Base-by-base conservation (phyloP, 495 filamentous ascomycete species). In the Aspergillus carlsbadensis region DNA sequence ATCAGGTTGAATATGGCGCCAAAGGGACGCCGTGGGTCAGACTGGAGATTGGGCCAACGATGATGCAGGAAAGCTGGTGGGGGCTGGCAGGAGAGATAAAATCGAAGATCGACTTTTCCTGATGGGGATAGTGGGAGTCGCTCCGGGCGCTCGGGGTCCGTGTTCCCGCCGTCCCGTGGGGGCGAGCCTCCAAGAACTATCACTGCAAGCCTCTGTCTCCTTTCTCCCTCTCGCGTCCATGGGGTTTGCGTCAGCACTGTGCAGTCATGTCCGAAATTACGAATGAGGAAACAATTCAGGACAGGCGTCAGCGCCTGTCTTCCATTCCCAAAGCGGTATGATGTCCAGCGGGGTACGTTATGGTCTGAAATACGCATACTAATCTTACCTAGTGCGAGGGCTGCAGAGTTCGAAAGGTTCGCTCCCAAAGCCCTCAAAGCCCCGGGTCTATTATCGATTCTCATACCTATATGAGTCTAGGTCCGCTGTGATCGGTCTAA, bases 201-300 rank as follows among this genome's bases (percentile, higher is more conserved):
- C 26, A 29, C 26, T 29, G 26, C 26, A 8, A 29, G 26, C 26
- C 26, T 29, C 26, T 29, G 4, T 29, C 4, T 29, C 26, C 26
- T 8, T 29, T 29, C 8, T 29, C 26, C 8, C 26, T 29, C 8
- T 29, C 26, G 26, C 26, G 26, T 29, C 26, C 26, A 29, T 8
- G 26, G 26, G 3, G 8, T 29, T 8, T 8, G 26, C 26, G 8
- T 29, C 26, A 29, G 26, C 26, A 29, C 3, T 29, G n/a, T n/a
- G n/a, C n/a, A 29, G 8, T 29, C 3, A 29, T 29, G 26, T 29
- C 26, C 26, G 26, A 29, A 8, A 3, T 29, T 29, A 29, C 3
- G 26, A 8, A 48, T 29, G 54, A 43, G 11, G 54, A 57, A 36
- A 57, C 45, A 1, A 58, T 58, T 14, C 48, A 53, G 49, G 42